These are phyloP conservation scores for Seiridium unicorne DNA, from an alignment of 2,329 filamentous ascomycete species.

Conservation along the genomic window DNA sequence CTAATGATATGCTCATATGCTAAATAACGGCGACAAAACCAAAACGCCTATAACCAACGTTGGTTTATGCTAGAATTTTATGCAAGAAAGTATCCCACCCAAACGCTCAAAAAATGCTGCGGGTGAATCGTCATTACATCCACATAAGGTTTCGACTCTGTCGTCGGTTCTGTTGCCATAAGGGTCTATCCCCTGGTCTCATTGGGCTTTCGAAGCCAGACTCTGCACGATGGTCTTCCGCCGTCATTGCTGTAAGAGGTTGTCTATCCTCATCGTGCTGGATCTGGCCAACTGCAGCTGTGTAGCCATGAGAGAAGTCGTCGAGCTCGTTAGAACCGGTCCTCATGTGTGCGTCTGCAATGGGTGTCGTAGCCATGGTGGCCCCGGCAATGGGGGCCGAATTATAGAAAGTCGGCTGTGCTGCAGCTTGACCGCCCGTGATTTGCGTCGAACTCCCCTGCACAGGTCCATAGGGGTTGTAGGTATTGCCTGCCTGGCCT, in stretches of 20 bases:
- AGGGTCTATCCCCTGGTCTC: constrained; percentile 32
- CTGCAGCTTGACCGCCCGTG: constrained; percentile 14
- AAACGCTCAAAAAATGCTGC: background rate
- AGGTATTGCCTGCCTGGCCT: background rate
- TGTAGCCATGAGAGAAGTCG: constrained; percentile 43
- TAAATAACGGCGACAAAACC: background rate
- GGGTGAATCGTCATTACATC: constrained; percentile 30
- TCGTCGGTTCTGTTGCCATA: constrained; percentile 55
- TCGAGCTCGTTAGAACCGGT: constrained; percentile 35
- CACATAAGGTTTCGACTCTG: constrained; percentile 47
- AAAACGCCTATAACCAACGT: background rate
- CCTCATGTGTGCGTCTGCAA: constrained; percentile 18
- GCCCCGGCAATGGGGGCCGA: constrained; percentile 19
- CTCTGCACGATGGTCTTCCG: background rate
- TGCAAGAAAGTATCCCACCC: background rate
- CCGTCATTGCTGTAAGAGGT: constrained; percentile 25
- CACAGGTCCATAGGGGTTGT: background rate
- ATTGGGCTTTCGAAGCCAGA: constrained; percentile 18
- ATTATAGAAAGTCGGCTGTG: constrained; percentile 23
- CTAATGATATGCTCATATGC: background rate
- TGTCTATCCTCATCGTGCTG: constrained; percentile 34
- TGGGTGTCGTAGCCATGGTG: constrained; percentile 22
- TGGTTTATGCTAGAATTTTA: background rate
- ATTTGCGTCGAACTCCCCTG: constrained; percentile 10
- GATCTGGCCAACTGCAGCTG: constrained; percentile 36